A percentile compares a stretch with the other conserved stretches of the same genome.
These are phyloP conservation scores for Fusarium denticulatum DNA, from an alignment of 2,329 filamentous ascomycete species.

Conservation along the genomic window DNA sequence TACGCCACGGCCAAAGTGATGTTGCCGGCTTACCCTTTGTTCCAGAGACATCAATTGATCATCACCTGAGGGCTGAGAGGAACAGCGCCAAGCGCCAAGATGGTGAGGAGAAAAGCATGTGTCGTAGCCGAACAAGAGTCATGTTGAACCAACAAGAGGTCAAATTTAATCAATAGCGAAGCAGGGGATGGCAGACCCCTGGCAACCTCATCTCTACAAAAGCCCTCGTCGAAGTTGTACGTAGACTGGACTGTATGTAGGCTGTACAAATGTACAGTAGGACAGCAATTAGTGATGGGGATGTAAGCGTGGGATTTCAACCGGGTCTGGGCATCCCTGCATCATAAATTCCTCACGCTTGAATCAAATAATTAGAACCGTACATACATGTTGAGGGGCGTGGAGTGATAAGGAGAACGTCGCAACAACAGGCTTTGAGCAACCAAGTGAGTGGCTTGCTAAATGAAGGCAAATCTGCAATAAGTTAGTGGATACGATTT, in stretches of 20 bases:
- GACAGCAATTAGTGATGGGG: slow-evolving; percentile 12
- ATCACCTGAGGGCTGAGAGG: background rate
- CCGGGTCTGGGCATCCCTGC: slow-evolving; percentile 22
- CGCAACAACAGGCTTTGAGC: slow-evolving; percentile 4
- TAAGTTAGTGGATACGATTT: slow-evolving; percentile 36
- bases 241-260: background rate
- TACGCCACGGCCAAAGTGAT: background rate
- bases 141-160: slow-evolving; percentile 6
- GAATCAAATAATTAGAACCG: slow-evolving; percentile 2
- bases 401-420: slow-evolving; percentile 15
- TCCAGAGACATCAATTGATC: background rate
- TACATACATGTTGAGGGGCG: slow-evolving; percentile 11
- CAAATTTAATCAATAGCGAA: slow-evolving; percentile 17
- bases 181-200: slow-evolving; percentile 22
- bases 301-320: slow-evolving; percentile 27
- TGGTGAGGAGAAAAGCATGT: slow-evolving; percentile 5
- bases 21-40: background rate
- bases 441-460: slow-evolving; percentile 31
- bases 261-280: background rate
- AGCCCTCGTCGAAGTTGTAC: slow-evolving; percentile 10
- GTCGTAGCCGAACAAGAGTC: slow-evolving; percentile 1
- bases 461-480: slow-evolving; percentile 25
- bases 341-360: slow-evolving; percentile 34
- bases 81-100: slow-evolving; percentile 7
- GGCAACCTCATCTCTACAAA: slow-evolving; percentile 25